phyloP scores from a whole-genome alignment of 768 basidiomycete genomes.

The Boletus rex-veris region DNA sequence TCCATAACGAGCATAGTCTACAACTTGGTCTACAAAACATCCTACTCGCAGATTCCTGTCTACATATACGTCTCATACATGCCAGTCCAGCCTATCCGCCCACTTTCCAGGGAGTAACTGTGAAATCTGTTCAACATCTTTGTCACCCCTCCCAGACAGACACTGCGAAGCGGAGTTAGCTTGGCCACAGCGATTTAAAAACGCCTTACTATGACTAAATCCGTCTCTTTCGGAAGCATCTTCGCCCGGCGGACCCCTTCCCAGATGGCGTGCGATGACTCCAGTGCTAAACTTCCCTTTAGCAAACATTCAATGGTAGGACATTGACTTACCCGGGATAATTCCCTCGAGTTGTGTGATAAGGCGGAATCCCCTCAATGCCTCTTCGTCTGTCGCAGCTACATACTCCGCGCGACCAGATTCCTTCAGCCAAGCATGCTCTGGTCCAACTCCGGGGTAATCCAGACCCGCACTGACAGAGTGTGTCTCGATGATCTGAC shows the following conservation, averaged over 20 bases:
- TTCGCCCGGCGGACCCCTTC: conserved; percentile 82
- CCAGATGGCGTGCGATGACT: conserved; percentile 97
- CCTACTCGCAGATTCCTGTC: too few relatives aligned
- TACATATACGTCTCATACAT: conserved; percentile 41
- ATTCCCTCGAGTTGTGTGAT: conserved; percentile 94
- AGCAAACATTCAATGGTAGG: conserved; percentile 1
- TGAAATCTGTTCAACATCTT: conserved; percentile 97
- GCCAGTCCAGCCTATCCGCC: conserved; percentile 94
- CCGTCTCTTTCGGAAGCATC: conserved; percentile 75
- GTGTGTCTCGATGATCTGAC: conserved; percentile 97
- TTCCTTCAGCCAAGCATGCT: conserved; percentile 97
- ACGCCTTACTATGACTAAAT: conserved; percentile 83
- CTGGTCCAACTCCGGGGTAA: conserved; percentile 97
- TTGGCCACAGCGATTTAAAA: not conserved
- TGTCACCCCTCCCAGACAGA: conserved; percentile 93
- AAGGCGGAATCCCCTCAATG: conserved; percentile 87
- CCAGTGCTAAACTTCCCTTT: conserved; percentile 59
- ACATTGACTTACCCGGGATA: conserved; percentile 69
- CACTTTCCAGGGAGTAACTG: conserved; percentile 87
- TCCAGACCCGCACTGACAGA: conserved; percentile 95
- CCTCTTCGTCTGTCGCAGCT: conserved; percentile 90
- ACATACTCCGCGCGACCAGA: conserved; percentile 91
- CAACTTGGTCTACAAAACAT: not conserved
- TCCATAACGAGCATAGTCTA: conserved; percentile 15
- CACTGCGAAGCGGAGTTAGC: conserved; percentile 48